Conservation (phyloP, 257 asterid species). For the Mentha longifolia region DNA sequence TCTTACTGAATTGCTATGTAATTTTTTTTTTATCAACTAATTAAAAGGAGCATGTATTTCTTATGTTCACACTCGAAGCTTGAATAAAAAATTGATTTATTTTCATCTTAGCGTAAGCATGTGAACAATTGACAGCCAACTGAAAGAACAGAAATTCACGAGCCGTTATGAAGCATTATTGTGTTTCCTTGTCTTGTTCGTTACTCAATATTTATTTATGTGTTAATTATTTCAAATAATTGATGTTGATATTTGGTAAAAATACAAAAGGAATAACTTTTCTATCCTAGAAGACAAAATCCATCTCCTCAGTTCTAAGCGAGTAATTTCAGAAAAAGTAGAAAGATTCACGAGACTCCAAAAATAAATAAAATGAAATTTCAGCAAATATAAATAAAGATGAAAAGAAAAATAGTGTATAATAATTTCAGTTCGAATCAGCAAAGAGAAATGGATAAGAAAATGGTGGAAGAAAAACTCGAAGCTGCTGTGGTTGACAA, state of each 20-base stretch:
- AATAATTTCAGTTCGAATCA: neutral
- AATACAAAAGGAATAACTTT: neutral
- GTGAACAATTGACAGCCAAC: constrained; percentile 19
- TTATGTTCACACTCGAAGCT: no score
- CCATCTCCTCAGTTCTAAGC: constrained; percentile 34
- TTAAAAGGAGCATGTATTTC: no score
- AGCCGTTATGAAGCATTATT: constrained; percentile 28
- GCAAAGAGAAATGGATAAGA: constrained; percentile 31
- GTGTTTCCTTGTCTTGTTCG: neutral
- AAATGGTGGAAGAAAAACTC: constrained; percentile 19
- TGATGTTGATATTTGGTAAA: constrained; percentile 4
- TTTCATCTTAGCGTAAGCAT: neutral
- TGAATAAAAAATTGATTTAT: neutral
- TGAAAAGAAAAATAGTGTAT: neutral
- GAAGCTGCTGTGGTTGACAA: constrained; percentile 30
- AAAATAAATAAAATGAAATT: neutral
- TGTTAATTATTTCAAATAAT: neutral
- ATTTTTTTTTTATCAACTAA: no score
- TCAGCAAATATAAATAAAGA: neutral
- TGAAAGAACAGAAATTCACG: constrained; percentile 42
- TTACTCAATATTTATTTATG: neutral
- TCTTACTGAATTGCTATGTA: no score
- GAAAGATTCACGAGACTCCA: constrained; percentile 26
- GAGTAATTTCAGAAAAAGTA: neutral
- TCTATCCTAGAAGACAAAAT: neutral